These are phyloP conservation scores for Penicillium griseofulvum DNA, from an alignment of 2,329 filamentous ascomycete species.

Conservation along the genomic window DNA sequence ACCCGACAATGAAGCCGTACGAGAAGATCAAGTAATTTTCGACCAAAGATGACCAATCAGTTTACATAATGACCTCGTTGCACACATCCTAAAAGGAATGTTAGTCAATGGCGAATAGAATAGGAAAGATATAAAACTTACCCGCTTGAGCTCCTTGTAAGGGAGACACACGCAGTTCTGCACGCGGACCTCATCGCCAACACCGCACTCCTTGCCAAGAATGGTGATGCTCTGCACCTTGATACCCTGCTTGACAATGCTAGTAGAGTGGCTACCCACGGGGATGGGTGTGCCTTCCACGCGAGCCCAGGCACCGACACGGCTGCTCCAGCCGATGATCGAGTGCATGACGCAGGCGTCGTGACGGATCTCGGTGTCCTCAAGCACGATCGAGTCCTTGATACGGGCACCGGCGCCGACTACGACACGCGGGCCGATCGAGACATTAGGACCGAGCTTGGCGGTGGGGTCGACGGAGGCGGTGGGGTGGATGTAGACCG, in stretches of 20 bases:
- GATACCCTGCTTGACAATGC: conserved; percentile 94
- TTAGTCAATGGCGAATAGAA: conserved; percentile 1
- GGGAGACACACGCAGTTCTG: conserved; percentile 98
- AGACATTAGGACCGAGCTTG: conserved; percentile 95
- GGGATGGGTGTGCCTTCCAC: conserved; percentile 93
- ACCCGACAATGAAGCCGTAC: conserved; percentile 11
- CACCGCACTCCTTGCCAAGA: conserved; percentile 89
- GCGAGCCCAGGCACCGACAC: conserved; percentile 94
- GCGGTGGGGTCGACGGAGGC: conserved; percentile 89
- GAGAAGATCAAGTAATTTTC: conserved; percentile 19
- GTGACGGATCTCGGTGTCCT: conserved; percentile 94
- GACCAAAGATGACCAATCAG: conserved; percentile 9
- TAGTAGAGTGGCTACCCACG: conserved; percentile 83
- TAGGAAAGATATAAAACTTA: conserved; percentile 49
- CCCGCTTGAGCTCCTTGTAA: conserved; percentile 96
- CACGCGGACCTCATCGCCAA: conserved; percentile 90
- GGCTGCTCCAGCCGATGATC: conserved; percentile 95
- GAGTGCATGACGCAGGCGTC: conserved; percentile 93
- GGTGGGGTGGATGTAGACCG: conserved; percentile 92
- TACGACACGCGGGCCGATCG: conserved; percentile 81
- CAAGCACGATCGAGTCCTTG: conserved; percentile 94
- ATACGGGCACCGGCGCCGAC: conserved; percentile 85
- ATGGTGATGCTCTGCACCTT: conserved; percentile 99
- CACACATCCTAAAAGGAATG: conserved; percentile 34
- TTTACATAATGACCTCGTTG: conserved; percentile 82